Evolutionary conservation across 2,329 filamentous ascomycete genomes (phyloP).

Genomic region (Fusarium sp.): DNA sequence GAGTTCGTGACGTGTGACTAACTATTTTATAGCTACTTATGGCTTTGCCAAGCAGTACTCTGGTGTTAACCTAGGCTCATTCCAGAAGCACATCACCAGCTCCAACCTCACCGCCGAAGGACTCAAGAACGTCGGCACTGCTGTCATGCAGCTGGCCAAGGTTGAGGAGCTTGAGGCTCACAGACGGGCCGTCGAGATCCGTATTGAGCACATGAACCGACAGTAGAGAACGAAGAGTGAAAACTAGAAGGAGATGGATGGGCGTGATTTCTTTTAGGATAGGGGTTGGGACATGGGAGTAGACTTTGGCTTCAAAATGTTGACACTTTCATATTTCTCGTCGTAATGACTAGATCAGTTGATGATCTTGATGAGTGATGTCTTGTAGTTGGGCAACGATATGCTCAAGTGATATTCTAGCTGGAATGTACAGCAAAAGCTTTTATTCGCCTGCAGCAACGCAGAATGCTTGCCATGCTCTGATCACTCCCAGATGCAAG

Average conservation of each 20-base stretch:
- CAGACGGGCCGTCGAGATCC: conserved; percentile 85
- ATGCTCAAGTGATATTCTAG: conserved; percentile 23
- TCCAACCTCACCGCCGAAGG: conserved; percentile 88
- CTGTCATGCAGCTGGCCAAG: conserved; percentile 93
- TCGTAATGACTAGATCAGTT: not conserved
- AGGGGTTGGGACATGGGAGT: conserved; percentile 18
- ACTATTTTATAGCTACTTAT: conserved; percentile 75
- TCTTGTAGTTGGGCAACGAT: not conserved
- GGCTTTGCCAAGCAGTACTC: conserved; percentile 99
- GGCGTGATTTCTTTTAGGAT: conserved; percentile 22
- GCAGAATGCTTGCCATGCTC: conserved; percentile 32
- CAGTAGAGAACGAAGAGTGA: conserved; percentile 33
- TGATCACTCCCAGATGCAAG: conserved; percentile 35
- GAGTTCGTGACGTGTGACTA: conserved; percentile 15
- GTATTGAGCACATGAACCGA: conserved; percentile 63
- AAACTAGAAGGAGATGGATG: conserved; percentile 24
- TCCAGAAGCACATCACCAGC: conserved; percentile 97
- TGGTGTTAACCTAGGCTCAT: conserved; percentile 93
- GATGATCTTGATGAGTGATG: not conserved
- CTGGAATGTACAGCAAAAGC: conserved; percentile 26
- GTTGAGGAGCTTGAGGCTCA: conserved; percentile 97
- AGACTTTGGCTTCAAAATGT: conserved; percentile 14
- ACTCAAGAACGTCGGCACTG: conserved; percentile 80
- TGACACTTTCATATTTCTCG: not conserved
- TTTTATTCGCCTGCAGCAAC: conserved; percentile 29